Conservation (phyloP, 129 eudicot genomes). For the Saposhnikovia divaricata region DNA sequence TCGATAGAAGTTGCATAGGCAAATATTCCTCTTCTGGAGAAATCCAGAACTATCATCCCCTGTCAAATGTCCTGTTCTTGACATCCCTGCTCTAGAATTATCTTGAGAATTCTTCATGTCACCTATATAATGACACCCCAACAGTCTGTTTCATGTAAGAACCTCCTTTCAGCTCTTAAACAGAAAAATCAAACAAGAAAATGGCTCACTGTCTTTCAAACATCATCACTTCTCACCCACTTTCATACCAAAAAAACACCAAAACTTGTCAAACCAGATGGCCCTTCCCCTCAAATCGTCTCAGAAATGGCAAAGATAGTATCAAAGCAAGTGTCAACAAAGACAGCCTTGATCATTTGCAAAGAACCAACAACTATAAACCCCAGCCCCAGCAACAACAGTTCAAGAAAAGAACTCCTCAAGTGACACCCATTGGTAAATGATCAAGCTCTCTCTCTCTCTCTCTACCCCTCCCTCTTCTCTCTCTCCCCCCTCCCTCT, state of each 20-base stretch:
- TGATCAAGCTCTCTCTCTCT: neutral
- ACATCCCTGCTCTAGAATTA: constrained; percentile 28
- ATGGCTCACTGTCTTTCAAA: constrained; percentile 48
- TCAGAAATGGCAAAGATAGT: neutral
- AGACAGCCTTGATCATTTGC: constrained; percentile 45
- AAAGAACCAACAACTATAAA: constrained; percentile 32
- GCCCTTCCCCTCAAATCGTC: constrained; percentile 4
- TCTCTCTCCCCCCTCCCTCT: no score
- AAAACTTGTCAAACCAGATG: constrained; percentile 12
- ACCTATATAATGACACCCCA: constrained; percentile 16
- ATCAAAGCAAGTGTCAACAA: constrained; percentile 33
- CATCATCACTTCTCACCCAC: constrained; percentile 21
- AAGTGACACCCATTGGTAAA: constrained; percentile 50
- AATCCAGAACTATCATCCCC: constrained; percentile 16
- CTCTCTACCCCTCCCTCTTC: no score
- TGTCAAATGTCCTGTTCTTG: no score
- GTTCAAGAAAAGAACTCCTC: constrained; percentile 37
- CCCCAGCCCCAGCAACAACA: constrained; percentile 39
- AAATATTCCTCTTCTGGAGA: constrained; percentile 19
- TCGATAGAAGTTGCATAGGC: neutral
- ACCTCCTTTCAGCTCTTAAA: neutral
- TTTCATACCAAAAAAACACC: constrained; percentile 17
- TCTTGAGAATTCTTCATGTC: constrained; percentile 28
- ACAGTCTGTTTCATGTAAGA: neutral
- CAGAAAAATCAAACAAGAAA: neutral